These are phyloP conservation scores for Pichia sp. DNA, from an alignment of 1,139 yeast genomes.

Conservation along the genomic window DNA sequence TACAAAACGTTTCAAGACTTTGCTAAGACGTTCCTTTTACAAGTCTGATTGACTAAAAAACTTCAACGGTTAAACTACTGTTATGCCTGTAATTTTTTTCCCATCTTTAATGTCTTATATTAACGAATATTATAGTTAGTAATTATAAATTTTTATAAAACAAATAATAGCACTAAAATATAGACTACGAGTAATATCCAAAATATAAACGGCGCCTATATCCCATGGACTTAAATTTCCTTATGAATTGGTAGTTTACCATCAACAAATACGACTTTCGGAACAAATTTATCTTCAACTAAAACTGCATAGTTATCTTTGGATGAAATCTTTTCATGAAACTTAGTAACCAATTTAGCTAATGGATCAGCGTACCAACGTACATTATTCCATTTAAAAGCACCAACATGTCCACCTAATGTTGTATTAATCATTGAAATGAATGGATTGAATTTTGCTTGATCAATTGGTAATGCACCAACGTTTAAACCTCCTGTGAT, in stretches of 20 bases:
- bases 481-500: slow-evolving; percentile 46
- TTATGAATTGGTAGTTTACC: slow-evolving; percentile 6
- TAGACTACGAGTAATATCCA: no score
- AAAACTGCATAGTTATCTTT: slow-evolving; percentile 9
- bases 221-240: not conserved
- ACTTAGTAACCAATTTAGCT: slow-evolving; percentile 28
- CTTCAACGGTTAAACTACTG: no score
- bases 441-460: slow-evolving; percentile 62
- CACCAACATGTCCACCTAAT: slow-evolving; percentile 84
- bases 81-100: no score
- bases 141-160: no score
- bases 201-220: no score
- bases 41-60: no score
- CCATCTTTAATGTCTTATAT: no score
- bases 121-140: no score
- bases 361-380: slow-evolving; percentile 52
- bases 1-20: no score
- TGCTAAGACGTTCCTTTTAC: no score
- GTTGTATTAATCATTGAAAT: slow-evolving; percentile 60
- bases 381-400: slow-evolving; percentile 42
- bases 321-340: slow-evolving; percentile 12
- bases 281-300: slow-evolving; percentile 10
- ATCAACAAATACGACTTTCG: slow-evolving; percentile 11
- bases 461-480: slow-evolving; percentile 56
- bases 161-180: no score